These are phyloP conservation scores for Tolypocladium capitatum DNA, from an alignment of 2,329 filamentous ascomycete genomes.

Conservation along the genomic window DNA sequence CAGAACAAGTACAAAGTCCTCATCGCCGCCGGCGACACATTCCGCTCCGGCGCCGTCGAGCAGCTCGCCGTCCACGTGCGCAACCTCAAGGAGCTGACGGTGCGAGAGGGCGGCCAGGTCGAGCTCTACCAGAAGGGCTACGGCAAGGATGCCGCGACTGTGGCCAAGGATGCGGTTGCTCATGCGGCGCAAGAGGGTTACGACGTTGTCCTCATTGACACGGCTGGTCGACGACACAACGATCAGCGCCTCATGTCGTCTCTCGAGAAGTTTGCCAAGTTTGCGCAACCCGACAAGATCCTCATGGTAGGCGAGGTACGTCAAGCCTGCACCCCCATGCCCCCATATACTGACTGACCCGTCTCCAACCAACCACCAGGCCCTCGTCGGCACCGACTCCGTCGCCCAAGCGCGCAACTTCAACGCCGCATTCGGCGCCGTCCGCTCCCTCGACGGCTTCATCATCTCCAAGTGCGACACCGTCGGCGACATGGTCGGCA, in stretches of 20 bases:
- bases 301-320: conserved; percentile 69
- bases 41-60: conserved; percentile 92
- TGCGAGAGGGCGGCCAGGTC: conserved; percentile 70
- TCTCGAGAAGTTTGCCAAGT: conserved; percentile 92
- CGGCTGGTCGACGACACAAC: conserved; percentile 87
- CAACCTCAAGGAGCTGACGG: conserved; percentile 79
- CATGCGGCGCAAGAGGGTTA: conserved; percentile 63
- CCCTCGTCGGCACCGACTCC: conserved; percentile 86
- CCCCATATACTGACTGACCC: not conserved
- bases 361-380: conserved; percentile 36
- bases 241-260: conserved; percentile 93
- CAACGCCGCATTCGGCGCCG: conserved; percentile 77
- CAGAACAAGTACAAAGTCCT: conserved; percentile 96
- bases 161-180: conserved; percentile 85
- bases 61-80: conserved; percentile 91
- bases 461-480: conserved; percentile 99
- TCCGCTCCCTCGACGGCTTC: conserved; percentile 78
- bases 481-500: conserved; percentile 96
- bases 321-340: not conserved
- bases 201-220: conserved; percentile 95
- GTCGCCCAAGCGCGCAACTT: conserved; percentile 96
- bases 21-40: conserved; percentile 90
- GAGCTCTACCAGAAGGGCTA: conserved; percentile 96
- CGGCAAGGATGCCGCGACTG: conserved; percentile 90
- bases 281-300: conserved; percentile 94